These are phyloP conservation scores for Raphanus hybrid DNA, from an alignment of 441 rosid species.

Conservation along the genomic window DNA sequence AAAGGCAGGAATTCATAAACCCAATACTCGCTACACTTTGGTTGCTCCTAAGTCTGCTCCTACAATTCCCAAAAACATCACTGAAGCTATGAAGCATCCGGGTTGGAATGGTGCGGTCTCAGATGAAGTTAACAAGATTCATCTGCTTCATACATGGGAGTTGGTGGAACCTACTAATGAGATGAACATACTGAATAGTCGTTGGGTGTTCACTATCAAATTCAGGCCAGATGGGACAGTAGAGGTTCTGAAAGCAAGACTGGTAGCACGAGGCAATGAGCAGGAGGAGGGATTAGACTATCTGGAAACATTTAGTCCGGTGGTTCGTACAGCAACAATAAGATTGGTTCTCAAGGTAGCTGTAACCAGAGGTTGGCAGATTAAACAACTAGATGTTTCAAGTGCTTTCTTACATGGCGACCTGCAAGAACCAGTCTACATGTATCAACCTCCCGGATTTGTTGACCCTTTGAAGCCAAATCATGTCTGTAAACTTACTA, in stretches of 20 bases:
- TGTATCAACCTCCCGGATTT: neutral
- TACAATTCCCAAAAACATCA: neutral
- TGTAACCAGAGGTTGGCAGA: accelerated
- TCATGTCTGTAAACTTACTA: neutral
- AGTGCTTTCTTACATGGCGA: neutral
- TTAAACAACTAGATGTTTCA: neutral
- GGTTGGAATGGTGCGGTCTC: neutral
- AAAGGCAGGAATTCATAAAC: neutral
- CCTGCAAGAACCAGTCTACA: neutral
- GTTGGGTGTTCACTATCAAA: neutral
- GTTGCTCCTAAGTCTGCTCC: neutral
- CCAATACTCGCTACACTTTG: neutral
- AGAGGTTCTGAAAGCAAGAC: neutral
- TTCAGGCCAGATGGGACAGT: neutral
- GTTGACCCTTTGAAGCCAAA: neutral
- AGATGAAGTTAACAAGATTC: neutral
- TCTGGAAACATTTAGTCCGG: neutral
- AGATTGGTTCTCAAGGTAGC: neutral
- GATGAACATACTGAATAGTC: neutral
- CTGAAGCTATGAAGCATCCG: neutral
- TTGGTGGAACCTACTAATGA: neutral
- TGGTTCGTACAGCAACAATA: neutral
- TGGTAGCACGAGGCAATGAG: neutral
- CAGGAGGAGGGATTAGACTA: neutral
- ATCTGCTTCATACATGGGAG: neutral